A percentile compares a stretch with the other conserved stretches of the same genome.
Conservation (phyloP, 306 rosid species). For the Comarum palustre region DNA sequence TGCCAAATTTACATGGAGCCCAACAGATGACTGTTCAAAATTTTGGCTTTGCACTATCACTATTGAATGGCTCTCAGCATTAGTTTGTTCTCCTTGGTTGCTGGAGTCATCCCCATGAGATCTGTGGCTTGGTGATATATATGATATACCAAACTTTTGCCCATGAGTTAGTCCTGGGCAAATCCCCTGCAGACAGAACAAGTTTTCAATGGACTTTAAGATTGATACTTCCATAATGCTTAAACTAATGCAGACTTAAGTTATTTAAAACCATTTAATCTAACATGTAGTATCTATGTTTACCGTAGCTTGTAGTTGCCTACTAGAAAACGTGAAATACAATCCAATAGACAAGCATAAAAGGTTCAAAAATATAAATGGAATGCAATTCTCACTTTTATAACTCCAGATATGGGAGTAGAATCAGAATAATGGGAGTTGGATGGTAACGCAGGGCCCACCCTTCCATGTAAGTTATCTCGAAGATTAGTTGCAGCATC, state of each 20-base stretch:
- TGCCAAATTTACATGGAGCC: slow-evolving; percentile 16
- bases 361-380: neutral
- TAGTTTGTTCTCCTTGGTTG: slow-evolving; percentile 37
- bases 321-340: neutral
- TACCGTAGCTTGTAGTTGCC: neutral
- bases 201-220: slow-evolving; percentile 7
- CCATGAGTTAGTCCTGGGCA: slow-evolving; percentile 84
- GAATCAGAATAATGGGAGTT: slow-evolving; percentile 46
- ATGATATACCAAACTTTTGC: slow-evolving; percentile 64
- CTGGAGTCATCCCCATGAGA: slow-evolving; percentile 34
- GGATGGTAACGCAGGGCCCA: slow-evolving; percentile 37
- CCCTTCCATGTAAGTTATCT: slow-evolving; percentile 45
- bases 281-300: neutral
- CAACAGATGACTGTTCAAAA: slow-evolving; percentile 24
- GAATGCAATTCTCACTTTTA: slow-evolving; percentile 53
- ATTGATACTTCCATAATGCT: neutral
- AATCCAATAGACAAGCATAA: neutral
- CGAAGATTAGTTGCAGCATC: slow-evolving; percentile 45
- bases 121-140: slow-evolving; percentile 32
- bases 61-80: slow-evolving; percentile 43
- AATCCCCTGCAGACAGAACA: slow-evolving; percentile 61
- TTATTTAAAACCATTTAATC: neutral
- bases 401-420: slow-evolving; percentile 51
- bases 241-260: neutral
- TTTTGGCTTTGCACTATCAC: slow-evolving; percentile 40